These are phyloP conservation scores for Wallemia hederae DNA, from an alignment of 1,284 basidiomycete species.

Conservation along the genomic window DNA sequence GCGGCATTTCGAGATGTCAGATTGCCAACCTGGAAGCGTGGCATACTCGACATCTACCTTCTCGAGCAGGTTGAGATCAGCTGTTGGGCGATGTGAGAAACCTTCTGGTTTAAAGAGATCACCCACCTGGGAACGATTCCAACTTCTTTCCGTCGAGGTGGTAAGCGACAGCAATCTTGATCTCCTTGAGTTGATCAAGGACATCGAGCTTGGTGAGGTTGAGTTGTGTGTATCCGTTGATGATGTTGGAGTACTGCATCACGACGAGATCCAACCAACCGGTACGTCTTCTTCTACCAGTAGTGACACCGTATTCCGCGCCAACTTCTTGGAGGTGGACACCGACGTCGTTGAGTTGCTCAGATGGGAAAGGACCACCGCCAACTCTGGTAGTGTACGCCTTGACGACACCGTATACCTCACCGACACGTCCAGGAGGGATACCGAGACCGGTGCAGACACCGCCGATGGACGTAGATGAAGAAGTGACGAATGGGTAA, in stretches of 20 bases:
- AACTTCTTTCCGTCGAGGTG: slow-evolving; percentile 45
- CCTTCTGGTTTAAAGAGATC: not conserved
- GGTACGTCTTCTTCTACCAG: slow-evolving; percentile 67
- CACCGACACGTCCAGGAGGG: slow-evolving; percentile 59
- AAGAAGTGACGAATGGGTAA: slow-evolving; percentile 88
- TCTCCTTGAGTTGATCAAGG: slow-evolving; percentile 54
- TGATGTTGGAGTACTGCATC: slow-evolving; percentile 64
- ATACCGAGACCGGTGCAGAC: slow-evolving; percentile 90
- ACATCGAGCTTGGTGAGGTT: slow-evolving; percentile 94
- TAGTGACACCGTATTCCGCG: slow-evolving; percentile 68
- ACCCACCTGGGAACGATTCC: slow-evolving; percentile 58
- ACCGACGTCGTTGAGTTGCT: slow-evolving; percentile 64
- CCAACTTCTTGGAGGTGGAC: slow-evolving; percentile 79
- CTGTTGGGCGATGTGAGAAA: slow-evolving; percentile 16
- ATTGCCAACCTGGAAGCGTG: slow-evolving; percentile 76
- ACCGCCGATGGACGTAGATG: slow-evolving; percentile 57
- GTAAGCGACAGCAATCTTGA: slow-evolving; percentile 70
- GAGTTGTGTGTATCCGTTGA: slow-evolving; percentile 82
- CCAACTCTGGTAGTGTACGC: slow-evolving; percentile 95
- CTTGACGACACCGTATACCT: slow-evolving; percentile 73
- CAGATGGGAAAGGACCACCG: slow-evolving; percentile 87
- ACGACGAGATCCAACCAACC: slow-evolving; percentile 96
- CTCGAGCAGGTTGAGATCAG: slow-evolving; percentile 54
- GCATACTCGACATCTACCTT: slow-evolving; percentile 66
- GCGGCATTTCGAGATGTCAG: slow-evolving; percentile 35